Percentiles rank a stretch among this genome's conserved stretches.
Conservation (phyloP, 495 filamentous ascomycete species). For the Delitschia confertaspora region DNA sequence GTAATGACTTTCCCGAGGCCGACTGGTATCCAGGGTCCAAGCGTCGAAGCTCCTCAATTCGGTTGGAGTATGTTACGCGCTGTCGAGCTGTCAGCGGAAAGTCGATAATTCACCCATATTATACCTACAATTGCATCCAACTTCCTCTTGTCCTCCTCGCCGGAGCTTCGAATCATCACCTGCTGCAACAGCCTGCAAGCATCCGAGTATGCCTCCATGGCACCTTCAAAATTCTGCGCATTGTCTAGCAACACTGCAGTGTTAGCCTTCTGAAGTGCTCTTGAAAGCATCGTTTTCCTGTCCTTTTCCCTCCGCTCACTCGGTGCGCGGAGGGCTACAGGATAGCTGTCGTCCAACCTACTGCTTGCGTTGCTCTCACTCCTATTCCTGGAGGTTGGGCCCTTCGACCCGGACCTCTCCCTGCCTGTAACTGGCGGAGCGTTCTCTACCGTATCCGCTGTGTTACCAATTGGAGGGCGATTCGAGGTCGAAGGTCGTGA, state of each 20-base stretch:
- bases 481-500: slow-evolving; percentile 8
- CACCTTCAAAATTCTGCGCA: slow-evolving; percentile 86
- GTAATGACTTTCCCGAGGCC: slow-evolving; percentile 60
- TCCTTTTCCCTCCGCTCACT: slow-evolving; percentile 34
- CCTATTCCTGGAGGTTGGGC: slow-evolving; percentile 9
- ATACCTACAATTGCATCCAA: slow-evolving; percentile 81
- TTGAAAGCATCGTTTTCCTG: slow-evolving; percentile 85
- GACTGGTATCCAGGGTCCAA: slow-evolving; percentile 51
- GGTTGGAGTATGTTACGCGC: slow-evolving; percentile 80
- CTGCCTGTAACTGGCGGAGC: slow-evolving; percentile 5
- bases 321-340: slow-evolving; percentile 21
- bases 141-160: slow-evolving; percentile 75
- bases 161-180: slow-evolving; percentile 75
- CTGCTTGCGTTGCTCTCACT: slow-evolving; percentile 26
- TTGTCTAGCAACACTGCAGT: slow-evolving; percentile 92
- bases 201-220: slow-evolving; percentile 83
- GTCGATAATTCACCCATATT: neutral
- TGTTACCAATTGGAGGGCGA: slow-evolving; percentile 4
- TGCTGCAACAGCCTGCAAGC: slow-evolving; percentile 75
- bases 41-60: slow-evolving; percentile 73
- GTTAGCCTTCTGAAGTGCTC: slow-evolving; percentile 88
- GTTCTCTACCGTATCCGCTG: slow-evolving; percentile 9
- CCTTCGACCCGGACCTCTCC: slow-evolving; percentile 16
- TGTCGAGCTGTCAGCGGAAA: slow-evolving; percentile 33
- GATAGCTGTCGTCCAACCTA: slow-evolving; percentile 24